A percentile compares a stretch with the other conserved stretches of the same genome.
Evolutionary conservation across 768 basidiomycete species (phyloP).

Genomic region (Podaxis carcinomalis): DNA sequence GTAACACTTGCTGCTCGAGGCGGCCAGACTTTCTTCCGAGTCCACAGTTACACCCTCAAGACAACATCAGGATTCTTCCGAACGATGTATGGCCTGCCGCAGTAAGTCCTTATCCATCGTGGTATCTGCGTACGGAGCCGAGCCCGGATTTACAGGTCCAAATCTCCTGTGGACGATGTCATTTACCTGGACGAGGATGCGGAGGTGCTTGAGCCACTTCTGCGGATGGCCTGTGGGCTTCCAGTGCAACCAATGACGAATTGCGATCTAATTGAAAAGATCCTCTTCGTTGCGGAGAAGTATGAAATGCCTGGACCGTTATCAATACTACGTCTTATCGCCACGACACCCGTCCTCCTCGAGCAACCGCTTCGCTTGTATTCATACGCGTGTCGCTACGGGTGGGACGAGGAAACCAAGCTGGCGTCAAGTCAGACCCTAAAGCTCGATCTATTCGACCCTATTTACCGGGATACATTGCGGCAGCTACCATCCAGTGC

Average conservation of each 20-base stretch:
- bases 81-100: constrained; percentile 56
- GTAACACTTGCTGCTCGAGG: constrained; percentile 50
- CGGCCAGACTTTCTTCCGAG: constrained; percentile 45
- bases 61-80: constrained; percentile 65
- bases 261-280: constrained; percentile 49
- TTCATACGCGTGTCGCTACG: constrained; percentile 50
- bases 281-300: constrained; percentile 64
- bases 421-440: constrained; percentile 53
- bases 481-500: constrained; percentile 44
- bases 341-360: constrained; percentile 47
- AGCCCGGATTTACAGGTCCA: background rate
- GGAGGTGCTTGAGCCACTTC: constrained; percentile 47
- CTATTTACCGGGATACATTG: constrained; percentile 40
- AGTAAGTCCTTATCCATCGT: constrained; percentile 18
- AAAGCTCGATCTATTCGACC: constrained; percentile 44
- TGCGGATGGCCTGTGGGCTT: constrained; percentile 61
- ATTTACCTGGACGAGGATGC: constrained; percentile 58
- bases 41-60: constrained; percentile 58
- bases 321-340: constrained; percentile 55
- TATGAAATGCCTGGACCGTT: constrained; percentile 67
- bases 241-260: constrained; percentile 43
- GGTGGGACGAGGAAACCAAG: constrained; percentile 54
- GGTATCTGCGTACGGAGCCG: background rate
- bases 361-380: constrained; percentile 51
- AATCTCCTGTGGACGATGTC: constrained; percentile 19